These are phyloP conservation scores for Phytopythium chamaehyphon DNA, from an alignment of 352 stramenopile species.

Conservation along the genomic window DNA sequence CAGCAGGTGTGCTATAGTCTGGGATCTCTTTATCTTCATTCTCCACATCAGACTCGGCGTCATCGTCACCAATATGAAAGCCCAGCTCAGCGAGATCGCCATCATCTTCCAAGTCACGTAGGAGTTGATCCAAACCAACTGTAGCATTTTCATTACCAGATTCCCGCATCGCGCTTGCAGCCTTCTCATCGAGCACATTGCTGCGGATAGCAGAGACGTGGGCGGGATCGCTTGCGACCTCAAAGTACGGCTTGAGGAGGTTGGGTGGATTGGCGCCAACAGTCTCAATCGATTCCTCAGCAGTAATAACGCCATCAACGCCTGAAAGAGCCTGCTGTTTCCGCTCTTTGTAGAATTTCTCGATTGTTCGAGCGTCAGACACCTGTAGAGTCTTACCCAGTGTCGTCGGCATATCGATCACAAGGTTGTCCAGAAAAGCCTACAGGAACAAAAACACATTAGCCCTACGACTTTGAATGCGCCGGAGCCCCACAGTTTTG, in stretches of 20 bases:
- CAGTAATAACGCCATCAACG: conserved; percentile 4
- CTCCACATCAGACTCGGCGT: conserved; percentile 12
- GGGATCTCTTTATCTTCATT: background rate
- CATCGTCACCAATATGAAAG: conserved; percentile 43
- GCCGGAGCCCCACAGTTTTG: no score
- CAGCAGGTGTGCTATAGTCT: background rate
- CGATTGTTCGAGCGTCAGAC: conserved; percentile 37
- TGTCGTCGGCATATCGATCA: conserved; percentile 47
- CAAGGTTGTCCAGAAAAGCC: conserved; percentile 31
- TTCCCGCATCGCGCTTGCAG: conserved; percentile 44
- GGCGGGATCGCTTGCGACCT: conserved; percentile 49
- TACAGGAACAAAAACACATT: background rate
- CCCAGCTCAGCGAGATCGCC: conserved; percentile 54
- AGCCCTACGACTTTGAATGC: background rate
- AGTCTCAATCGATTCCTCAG: conserved; percentile 12
- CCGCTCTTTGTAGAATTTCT: conserved; percentile 1
- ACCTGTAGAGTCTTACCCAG: conserved; percentile 49
- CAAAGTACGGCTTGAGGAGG: conserved; percentile 66
- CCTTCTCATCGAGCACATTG: conserved; percentile 63
- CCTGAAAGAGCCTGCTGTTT: conserved; percentile 1
- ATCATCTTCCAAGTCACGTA: conserved; percentile 68
- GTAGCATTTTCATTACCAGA: conserved; percentile 40
- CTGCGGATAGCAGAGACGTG: conserved; percentile 49
- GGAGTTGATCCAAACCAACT: conserved; percentile 60
- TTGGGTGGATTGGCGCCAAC: conserved; percentile 52